phyloP scores from a whole-genome alignment of 108 stramenopile genomes.

The Craspedostauros australis region DNA sequence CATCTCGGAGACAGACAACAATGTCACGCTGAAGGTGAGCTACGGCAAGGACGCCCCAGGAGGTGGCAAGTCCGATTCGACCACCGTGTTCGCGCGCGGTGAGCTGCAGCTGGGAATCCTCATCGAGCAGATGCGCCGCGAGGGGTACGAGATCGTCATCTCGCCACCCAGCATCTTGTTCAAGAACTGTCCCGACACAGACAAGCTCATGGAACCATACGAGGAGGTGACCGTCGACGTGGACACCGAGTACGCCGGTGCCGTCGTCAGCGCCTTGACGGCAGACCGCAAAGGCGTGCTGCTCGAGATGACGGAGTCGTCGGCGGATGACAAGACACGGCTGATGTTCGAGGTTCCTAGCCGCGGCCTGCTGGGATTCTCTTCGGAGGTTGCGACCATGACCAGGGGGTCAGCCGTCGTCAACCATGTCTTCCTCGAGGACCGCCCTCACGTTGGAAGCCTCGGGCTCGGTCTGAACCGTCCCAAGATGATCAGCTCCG shows the following conservation, averaged over 20 bases:
- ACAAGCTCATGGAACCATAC: slow-evolving; percentile 78
- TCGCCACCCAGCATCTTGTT: slow-evolving; percentile 92
- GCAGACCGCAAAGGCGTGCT: slow-evolving; percentile 90
- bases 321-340: slow-evolving; percentile 73
- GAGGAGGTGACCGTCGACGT: slow-evolving; percentile 95
- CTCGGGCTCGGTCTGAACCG: slow-evolving; percentile 69
- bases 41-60: too few species aligned
- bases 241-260: slow-evolving; percentile 77
- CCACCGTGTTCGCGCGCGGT: slow-evolving; percentile 65
- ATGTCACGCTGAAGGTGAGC: slow-evolving; percentile 82
- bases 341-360: slow-evolving; percentile 91
- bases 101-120: slow-evolving; percentile 95
- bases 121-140: slow-evolving; percentile 95
- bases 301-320: slow-evolving; percentile 68
- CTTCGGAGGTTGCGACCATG: slow-evolving; percentile 83
- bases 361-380: slow-evolving; percentile 92
- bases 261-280: slow-evolving; percentile 85
- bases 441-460: slow-evolving; percentile 71
- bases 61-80: slow-evolving; percentile 57
- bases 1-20: slow-evolving; percentile 87
- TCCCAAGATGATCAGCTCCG: slow-evolving; percentile 88
- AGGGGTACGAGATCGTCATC: slow-evolving; percentile 95
- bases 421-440: slow-evolving; percentile 85
- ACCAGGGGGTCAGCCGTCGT: slow-evolving; percentile 92
- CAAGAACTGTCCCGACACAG: slow-evolving; percentile 46